These are phyloP conservation scores for Thelephora terrestris DNA, from an alignment of 1,284 basidiomycete genomes.

Conservation along the genomic window DNA sequence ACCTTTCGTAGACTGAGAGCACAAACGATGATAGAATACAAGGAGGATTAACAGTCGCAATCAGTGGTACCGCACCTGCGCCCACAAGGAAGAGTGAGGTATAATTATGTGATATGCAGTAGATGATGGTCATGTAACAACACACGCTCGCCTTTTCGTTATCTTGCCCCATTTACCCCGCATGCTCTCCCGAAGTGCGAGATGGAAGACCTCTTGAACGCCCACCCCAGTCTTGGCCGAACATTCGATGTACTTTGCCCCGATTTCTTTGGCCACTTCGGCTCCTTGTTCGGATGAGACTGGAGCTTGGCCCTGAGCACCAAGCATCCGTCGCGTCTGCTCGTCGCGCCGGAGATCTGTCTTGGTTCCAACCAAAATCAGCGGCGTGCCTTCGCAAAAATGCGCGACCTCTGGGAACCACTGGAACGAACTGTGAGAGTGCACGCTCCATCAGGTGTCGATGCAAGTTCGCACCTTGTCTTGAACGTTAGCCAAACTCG, in stretches of 20 bases:
- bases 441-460: constrained; percentile 1
- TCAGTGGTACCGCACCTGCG: not conserved
- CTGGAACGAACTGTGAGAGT: constrained; percentile 29
- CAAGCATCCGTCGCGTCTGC: constrained; percentile 84
- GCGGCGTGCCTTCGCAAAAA: constrained; percentile 90
- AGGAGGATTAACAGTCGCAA: constrained; percentile 14
- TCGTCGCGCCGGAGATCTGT: constrained; percentile 85
- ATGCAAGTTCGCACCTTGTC: constrained; percentile 61
- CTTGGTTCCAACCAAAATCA: constrained; percentile 92
- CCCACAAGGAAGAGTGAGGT: not conserved
- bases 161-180: constrained; percentile 65
- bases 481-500: constrained; percentile 87
- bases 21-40: constrained; percentile 14
- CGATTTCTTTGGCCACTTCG: constrained; percentile 81
- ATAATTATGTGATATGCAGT: constrained; percentile 1
- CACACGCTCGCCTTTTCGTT: constrained; percentile 65
- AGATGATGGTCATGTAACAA: constrained; percentile 46
- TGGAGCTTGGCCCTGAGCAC: constrained; percentile 83
- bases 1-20: constrained; percentile 14
- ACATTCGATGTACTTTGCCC: constrained; percentile 94
- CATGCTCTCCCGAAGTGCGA: constrained; percentile 85
- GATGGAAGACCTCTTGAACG: constrained; percentile 88
- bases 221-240: constrained; percentile 86
- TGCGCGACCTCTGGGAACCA: constrained; percentile 98
- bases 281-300: constrained; percentile 75